Percentiles rank a stretch among this genome's conserved stretches.
These are phyloP conservation scores for Aspergillus avenaceus DNA, from an alignment of 495 filamentous ascomycete species.

Conservation along the genomic window DNA sequence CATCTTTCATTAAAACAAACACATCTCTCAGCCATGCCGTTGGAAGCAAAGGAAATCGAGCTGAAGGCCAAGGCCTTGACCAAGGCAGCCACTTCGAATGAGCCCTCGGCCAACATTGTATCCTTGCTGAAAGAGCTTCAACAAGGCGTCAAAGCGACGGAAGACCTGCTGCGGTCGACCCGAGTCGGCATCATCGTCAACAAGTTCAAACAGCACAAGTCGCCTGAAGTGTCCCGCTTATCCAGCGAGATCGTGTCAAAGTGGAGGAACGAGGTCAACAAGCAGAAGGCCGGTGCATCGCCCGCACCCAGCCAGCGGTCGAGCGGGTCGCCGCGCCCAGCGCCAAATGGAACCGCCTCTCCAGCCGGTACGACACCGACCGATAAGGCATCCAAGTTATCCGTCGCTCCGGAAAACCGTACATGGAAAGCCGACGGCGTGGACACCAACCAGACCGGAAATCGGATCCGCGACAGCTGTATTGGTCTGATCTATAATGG, in stretches of 20 bases:
- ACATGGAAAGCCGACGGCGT: constrained; percentile 77
- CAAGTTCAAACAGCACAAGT: constrained; percentile 68
- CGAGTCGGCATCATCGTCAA: constrained; percentile 87
- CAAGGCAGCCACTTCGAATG: constrained; percentile 68
- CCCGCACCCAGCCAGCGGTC: constrained; percentile 39
- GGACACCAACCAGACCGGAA: constrained; percentile 63
- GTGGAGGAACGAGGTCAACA: constrained; percentile 80
- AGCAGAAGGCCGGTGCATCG: constrained; percentile 56
- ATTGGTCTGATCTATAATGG: constrained; percentile 88
- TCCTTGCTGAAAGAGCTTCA: constrained; percentile 71
- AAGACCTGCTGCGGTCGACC: constrained; percentile 80
- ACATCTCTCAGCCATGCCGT: constrained; percentile 27
- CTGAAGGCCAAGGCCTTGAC: constrained; percentile 65
- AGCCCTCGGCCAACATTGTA: constrained; percentile 61
- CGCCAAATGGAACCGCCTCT: constrained; percentile 39
- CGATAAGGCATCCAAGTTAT: constrained; percentile 52
- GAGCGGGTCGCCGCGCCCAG: constrained; percentile 36
- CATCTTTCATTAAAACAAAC: background rate
- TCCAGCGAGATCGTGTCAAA: constrained; percentile 78
- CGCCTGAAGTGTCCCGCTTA: constrained; percentile 69
- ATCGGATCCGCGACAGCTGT: constrained; percentile 69
- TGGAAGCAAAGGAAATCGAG: constrained; percentile 81
- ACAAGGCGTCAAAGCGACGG: constrained; percentile 73
- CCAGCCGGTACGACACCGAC: constrained; percentile 38
- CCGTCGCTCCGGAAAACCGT: constrained; percentile 72